Percentiles rank a stretch among this genome's conserved stretches.
phyloP scores from a whole-genome alignment of 2,329 filamentous ascomycete genomes.

The Exophiala oligosperma region DNA sequence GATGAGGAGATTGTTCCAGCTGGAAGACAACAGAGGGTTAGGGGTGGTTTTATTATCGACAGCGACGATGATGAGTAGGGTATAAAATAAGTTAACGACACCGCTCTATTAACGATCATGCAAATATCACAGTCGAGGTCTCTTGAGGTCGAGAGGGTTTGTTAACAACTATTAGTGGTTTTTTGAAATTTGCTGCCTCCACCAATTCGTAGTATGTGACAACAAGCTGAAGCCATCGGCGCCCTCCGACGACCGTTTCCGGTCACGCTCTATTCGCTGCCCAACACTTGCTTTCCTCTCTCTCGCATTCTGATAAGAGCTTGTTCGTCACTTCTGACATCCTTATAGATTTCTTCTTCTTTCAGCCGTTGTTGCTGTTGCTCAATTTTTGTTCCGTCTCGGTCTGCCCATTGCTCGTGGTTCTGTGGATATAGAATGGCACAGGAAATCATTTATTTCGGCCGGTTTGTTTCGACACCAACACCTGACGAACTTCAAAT shows the following conservation, averaged over 20 bases:
- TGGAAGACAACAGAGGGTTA: constrained; percentile 10
- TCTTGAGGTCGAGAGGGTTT: background rate
- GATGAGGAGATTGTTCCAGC: constrained; percentile 20
- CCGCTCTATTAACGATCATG: background rate
- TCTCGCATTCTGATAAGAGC: constrained; percentile 21
- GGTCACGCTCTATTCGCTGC: constrained; percentile 17
- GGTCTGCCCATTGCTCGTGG: background rate
- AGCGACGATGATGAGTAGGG: constrained; percentile 28
- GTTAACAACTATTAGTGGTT: background rate
- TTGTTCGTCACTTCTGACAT: background rate
- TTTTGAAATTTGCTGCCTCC: background rate
- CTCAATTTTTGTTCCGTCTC: background rate
- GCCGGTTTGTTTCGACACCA: constrained; percentile 29
- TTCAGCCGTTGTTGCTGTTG: background rate
- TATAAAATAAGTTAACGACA: background rate
- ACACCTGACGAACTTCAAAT: constrained; percentile 23
- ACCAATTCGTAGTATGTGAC: background rate
- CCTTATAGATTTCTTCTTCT: background rate
- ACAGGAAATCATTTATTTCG: constrained; percentile 25
- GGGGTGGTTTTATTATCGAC: constrained; percentile 28
- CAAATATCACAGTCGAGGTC: background rate
- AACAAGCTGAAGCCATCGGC: constrained; percentile 7
- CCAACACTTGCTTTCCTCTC: constrained; percentile 8
- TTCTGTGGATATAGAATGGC: constrained; percentile 7
- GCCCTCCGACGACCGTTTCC: constrained; percentile 11